Evolutionary conservation across 1,139 yeast species (phyloP), one percentile per base, ranked within the genome.

Genomic region (Saccharomyces hybrid): DNA sequence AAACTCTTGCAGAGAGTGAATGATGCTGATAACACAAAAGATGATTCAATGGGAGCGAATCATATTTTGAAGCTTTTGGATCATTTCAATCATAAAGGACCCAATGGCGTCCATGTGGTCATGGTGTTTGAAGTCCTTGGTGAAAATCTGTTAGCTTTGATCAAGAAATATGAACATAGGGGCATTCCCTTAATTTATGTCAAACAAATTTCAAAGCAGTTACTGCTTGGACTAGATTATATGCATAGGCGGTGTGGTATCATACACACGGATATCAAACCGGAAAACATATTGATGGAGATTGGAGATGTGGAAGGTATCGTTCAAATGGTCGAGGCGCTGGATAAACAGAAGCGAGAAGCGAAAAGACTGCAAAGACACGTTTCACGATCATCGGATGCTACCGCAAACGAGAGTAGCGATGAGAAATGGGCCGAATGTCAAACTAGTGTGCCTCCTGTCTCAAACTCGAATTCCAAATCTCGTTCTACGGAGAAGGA

Each of bases 91-190:
- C 87, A 86, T 62, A 70, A 70, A 11, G 95, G 95, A 0, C 88
- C 89, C 1, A 83, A 86, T 67, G 95, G 95, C 0, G 76, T 78
- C 13, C 95, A 86, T 68, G 81, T 86, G 11, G 87, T 86, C 50
- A 83, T 86, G 93, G 88, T 85, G 1, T 86, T 86, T 65, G 93
- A 86, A 70, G 88, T 86, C 0, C 70, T 86, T 55, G 95, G 95
- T n/a, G 95, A 86, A 64, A 86, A 85, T 65, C 72, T 86, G 67
- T 70, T 86, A 56, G 84, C 86, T 51, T 72, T 86, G 62, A 79
- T 85, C 52, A 76, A 84, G 60, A 77, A 84, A 60, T 84, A 78
- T 57, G 76, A 78, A 56, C 86, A 83, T 67, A 79, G 87, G 54
- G 90, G 90, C 1, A 78, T 86, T 27, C 93, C 93, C 0, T 66